Evolutionary conservation across 306 rosid genomes (phyloP).

Genomic region (Mimosa bimucronata): DNA sequence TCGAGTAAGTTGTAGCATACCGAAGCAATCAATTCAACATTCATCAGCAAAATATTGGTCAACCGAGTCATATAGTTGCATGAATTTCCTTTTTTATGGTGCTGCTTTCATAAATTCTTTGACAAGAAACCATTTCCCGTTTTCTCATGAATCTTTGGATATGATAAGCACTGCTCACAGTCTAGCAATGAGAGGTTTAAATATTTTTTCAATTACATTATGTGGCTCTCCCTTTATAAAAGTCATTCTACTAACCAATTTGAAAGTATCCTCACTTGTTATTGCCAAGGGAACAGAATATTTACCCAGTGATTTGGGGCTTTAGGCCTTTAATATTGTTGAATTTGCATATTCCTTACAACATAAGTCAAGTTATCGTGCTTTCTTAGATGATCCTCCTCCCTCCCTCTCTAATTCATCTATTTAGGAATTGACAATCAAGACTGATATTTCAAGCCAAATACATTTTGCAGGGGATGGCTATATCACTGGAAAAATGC

Average conservation of each 20-base stretch:
- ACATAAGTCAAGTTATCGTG: not conserved
- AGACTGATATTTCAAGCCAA: constrained; percentile 14
- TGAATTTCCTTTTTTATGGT: not conserved
- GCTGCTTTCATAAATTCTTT: constrained; percentile 1
- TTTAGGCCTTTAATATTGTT: constrained; percentile 19
- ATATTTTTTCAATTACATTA: not conserved
- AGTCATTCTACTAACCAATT: constrained; percentile 9
- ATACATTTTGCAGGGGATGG: constrained; percentile 55
- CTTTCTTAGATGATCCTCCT: not conserved
- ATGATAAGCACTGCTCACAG: not conserved
- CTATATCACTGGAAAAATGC: constrained; percentile 72
- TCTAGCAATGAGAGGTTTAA: constrained; percentile 7
- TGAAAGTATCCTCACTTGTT: not conserved
- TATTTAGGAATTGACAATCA: constrained; percentile 19
- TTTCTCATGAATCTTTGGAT: constrained; percentile 26
- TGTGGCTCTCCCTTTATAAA: not conserved
- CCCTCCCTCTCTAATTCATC: not conserved
- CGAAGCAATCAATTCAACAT: not conserved
- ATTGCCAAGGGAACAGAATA: not conserved
- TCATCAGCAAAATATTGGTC: not conserved
- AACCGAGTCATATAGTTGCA: not conserved
- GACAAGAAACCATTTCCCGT: not conserved
- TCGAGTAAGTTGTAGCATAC: constrained; percentile 46
- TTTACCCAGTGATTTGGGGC: constrained; percentile 4
- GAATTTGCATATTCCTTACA: not conserved